Base-by-base conservation (phyloP, 2,329 filamentous ascomycete genomes). In the Penicillium griseofulvum region DNA sequence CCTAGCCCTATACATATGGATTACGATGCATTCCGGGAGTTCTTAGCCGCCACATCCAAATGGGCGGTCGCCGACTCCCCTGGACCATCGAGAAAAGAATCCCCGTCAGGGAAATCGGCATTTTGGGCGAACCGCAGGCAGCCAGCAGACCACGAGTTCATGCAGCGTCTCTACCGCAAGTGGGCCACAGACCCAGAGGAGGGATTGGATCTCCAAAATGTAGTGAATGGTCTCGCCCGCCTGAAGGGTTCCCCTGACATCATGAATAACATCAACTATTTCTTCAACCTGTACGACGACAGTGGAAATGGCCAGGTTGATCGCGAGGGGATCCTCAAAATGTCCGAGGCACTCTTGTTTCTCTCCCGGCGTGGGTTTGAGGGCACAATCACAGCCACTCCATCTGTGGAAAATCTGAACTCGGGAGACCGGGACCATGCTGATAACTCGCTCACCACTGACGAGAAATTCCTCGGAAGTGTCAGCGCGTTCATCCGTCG, bases 281-380 rank as follows among this genome's bases (percentile, higher is more conserved):
- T 99, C 73, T 99, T 99, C 65, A 90, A 97, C 67, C 83, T 99
- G 0, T 97, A 97, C 71, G 94, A 99, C 69, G 93, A 99, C 62
- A 88, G 93, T 66, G 84, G 86, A 1, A 91, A 96, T 69, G 94
- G 94, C 26, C 91, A 85, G 65, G 92, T 99, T 5, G 94, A 97
- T 68, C 86, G 94, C 11, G 94, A 99, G 73, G 94, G 94, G 6
- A 99, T 99, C 55, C 74, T 99, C 42, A 83, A 91, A 43, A 97
- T 99, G 69, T 97, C 92, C 0, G 94, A 99, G 74, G 91, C 93
- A 0, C 78, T 99, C 31, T 78, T 99, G 2, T 99, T 99, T 74
- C 82, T 99, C 17, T 97, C 92, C 0, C 83, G 94, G 22, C 85
- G 93, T 67, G 94, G 93, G 0, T 83, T 97, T 4, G 89, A 92